Evolutionary conservation across 2,329 filamentous ascomycete genomes (phyloP).

Genomic region (Fusarium solani-melongenae): DNA sequence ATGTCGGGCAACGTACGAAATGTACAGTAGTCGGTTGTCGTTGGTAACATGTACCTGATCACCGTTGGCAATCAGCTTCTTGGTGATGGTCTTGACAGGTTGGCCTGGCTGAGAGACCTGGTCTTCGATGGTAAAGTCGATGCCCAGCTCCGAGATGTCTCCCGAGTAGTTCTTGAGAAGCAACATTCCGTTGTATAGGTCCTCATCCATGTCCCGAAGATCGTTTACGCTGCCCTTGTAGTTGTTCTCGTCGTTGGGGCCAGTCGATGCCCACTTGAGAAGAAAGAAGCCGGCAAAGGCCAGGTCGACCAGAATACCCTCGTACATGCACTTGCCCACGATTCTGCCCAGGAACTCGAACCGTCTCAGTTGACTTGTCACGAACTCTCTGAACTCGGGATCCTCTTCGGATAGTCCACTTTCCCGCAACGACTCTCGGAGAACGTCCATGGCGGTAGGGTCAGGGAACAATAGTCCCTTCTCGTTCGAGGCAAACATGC

Average conservation of each 20-base stretch:
- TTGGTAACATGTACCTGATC: constrained; percentile 85
- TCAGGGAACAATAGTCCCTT: constrained; percentile 91
- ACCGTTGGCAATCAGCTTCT: constrained; percentile 81
- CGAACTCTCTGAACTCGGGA: constrained; percentile 65
- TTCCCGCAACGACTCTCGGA: constrained; percentile 67
- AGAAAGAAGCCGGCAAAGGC: constrained; percentile 96
- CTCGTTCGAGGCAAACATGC: constrained; percentile 85
- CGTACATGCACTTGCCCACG: constrained; percentile 96
- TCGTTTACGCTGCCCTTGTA: constrained; percentile 97
- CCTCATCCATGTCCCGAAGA: constrained; percentile 89
- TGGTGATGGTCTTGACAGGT: constrained; percentile 72
- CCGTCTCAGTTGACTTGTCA: constrained; percentile 72
- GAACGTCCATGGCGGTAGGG: constrained; percentile 78
- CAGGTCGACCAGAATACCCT: constrained; percentile 94
- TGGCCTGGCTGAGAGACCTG: constrained; percentile 60
- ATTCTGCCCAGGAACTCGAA: constrained; percentile 95
- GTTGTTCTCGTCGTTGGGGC: constrained; percentile 69
- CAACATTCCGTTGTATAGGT: constrained; percentile 86
- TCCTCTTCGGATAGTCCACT: constrained; percentile 64
- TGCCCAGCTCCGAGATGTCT: constrained; percentile 75
- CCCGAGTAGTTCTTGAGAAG: constrained; percentile 87
- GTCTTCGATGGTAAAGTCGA: constrained; percentile 93
- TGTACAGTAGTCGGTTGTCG: constrained; percentile 92
- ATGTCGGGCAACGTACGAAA: constrained; percentile 89
- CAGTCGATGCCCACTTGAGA: constrained; percentile 89